Conservation (phyloP, 192 early-diverging fungal species). For the Backusella tuberculispora region DNA sequence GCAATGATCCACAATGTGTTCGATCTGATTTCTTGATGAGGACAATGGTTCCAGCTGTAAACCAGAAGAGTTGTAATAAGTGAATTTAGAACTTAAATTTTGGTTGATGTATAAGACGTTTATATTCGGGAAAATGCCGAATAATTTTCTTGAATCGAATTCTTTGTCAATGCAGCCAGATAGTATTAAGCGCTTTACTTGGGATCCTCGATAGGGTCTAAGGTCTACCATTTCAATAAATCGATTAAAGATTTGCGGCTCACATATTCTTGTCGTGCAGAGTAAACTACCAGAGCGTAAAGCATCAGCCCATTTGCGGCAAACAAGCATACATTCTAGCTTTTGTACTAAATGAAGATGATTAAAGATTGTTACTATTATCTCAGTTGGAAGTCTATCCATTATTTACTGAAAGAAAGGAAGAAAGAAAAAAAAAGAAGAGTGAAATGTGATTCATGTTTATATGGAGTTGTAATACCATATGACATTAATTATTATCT, state of each 20-base stretch:
- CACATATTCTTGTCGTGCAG: neutral
- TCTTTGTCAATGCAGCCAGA: constrained; percentile 6
- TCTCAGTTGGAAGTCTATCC: neutral
- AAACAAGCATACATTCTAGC: constrained; percentile 5
- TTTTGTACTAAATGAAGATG: constrained; percentile 3
- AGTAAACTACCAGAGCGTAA: neutral
- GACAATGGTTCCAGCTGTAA: neutral
- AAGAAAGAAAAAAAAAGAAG: neutral
- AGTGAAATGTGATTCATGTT: neutral
- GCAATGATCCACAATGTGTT: constrained; percentile 3
- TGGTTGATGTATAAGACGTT: neutral
- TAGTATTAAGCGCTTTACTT: constrained; percentile 1
- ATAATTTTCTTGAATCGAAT: neutral
- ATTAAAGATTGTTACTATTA: neutral
- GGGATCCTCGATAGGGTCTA: neutral
- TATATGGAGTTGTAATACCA: neutral
- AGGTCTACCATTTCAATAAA: neutral
- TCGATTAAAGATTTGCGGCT: neutral
- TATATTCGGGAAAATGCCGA: neutral
- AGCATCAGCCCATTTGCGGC: neutral
- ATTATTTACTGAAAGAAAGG: neutral
- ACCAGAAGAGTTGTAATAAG: neutral
- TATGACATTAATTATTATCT: constrained; percentile 1
- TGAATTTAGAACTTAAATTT: neutral
- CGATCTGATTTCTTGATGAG: constrained; percentile 14